These are phyloP conservation scores for Maudiozyma bulderi DNA, from an alignment of 805 yeast species.

Conservation along the genomic window DNA sequence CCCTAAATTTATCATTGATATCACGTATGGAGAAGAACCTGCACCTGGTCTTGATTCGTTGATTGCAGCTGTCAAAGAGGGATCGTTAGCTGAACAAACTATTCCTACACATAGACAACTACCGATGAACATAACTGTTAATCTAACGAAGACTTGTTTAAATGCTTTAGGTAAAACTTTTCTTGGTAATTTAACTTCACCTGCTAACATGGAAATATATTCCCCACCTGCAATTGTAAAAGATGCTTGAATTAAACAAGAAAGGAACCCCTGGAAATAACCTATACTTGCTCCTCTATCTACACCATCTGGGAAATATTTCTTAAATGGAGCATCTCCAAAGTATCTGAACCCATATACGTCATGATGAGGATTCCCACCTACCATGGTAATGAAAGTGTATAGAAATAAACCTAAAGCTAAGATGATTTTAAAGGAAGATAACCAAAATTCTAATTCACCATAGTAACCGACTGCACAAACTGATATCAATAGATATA, in stretches of 20 bases:
- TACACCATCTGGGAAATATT: constrained; percentile 42
- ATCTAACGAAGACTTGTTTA: constrained; percentile 60
- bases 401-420: constrained; percentile 69
- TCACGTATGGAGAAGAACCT: constrained; percentile 70
- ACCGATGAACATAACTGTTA: constrained; percentile 57
- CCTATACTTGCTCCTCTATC: constrained; percentile 32
- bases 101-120: constrained; percentile 75
- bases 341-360: constrained; percentile 52
- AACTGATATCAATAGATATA: constrained; percentile 55
- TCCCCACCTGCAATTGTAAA: constrained; percentile 85
- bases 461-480: constrained; percentile 72
- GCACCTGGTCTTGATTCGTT: constrained; percentile 62
- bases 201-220: constrained; percentile 75
- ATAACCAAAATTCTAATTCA: constrained; percentile 72
- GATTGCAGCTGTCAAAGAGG: constrained; percentile 47
- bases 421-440: constrained; percentile 61
- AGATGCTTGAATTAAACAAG: constrained; percentile 60
- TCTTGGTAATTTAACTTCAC: constrained; percentile 68
- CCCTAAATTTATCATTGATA: constrained; percentile 65
- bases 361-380: constrained; percentile 72
- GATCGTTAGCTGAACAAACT: constrained; percentile 62
- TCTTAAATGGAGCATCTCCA: constrained; percentile 46
- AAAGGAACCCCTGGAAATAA: constrained; percentile 60
- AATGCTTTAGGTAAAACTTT: constrained; percentile 69
- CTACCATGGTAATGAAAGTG: constrained; percentile 75